A percentile compares a stretch with the other conserved stretches of the same genome.
Evolutionary conservation across 2,329 filamentous ascomycete species (phyloP).

Genomic region (Botrytis medusae): DNA sequence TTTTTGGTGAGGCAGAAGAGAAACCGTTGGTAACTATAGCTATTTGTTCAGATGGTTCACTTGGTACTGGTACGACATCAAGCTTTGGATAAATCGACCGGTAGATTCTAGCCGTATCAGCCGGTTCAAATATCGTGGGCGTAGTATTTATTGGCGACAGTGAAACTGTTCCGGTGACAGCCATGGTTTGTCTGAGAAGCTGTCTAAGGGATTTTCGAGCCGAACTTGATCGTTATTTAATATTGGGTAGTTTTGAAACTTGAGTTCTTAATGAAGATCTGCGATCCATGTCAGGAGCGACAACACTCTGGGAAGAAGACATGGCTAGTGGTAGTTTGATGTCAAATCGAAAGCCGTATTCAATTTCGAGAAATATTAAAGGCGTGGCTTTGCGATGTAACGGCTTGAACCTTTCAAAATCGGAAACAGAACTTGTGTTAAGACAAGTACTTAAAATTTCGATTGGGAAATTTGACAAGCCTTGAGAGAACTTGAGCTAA

Average conservation of each 20-base stretch:
- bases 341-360: neutral
- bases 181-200: no score
- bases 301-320: neutral
- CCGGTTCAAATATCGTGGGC: accelerated
- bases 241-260: neutral
- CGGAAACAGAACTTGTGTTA: neutral
- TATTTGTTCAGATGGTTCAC: neutral
- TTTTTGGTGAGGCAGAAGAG: neutral
- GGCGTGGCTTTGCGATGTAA: no score
- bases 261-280: neutral
- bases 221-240: neutral
- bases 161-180: no score
- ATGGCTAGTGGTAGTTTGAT: neutral
- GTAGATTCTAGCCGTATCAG: neutral
- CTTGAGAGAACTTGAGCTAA: neutral
- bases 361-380: neutral
- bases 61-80: neutral
- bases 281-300: no score
- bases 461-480: neutral
- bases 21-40: neutral
- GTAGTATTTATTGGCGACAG: no score
- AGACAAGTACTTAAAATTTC: neutral
- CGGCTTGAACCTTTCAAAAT: neutral
- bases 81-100: neutral
- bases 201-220: neutral